These are phyloP conservation scores for Chondrostereum purpureum DNA, from an alignment of 1,284 basidiomycete species.

Conservation along the genomic window DNA sequence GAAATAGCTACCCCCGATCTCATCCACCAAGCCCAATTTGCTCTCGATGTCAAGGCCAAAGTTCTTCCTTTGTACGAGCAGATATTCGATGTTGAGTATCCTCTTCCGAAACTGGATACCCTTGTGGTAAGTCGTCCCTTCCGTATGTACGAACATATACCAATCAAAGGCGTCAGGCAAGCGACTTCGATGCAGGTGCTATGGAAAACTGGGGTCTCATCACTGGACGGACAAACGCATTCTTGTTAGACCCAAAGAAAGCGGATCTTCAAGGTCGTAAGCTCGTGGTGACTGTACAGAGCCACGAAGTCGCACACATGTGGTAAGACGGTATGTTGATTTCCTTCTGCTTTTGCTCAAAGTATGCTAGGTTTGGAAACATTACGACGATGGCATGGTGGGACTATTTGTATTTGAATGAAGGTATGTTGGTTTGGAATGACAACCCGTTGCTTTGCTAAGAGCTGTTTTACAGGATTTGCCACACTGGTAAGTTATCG, in stretches of 20 bases:
- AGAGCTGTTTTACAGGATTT: slow-evolving; percentile 62
- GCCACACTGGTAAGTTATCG: slow-evolving; percentile 60
- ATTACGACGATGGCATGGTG: slow-evolving; percentile 94
- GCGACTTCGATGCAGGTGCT: slow-evolving; percentile 87
- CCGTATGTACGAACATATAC: slow-evolving; percentile 6
- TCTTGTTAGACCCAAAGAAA: slow-evolving; percentile 77
- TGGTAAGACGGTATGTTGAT: slow-evolving; percentile 43
- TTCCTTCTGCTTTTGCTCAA: slow-evolving; percentile 7
- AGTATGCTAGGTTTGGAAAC: slow-evolving; percentile 86
- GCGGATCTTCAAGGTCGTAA: slow-evolving; percentile 77
- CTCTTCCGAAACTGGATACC: slow-evolving; percentile 79
- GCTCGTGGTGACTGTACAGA: slow-evolving; percentile 71
- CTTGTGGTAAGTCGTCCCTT: slow-evolving; percentile 47
- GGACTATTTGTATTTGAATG: slow-evolving; percentile 85
- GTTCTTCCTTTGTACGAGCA: slow-evolving; percentile 77
- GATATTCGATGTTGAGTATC: slow-evolving; percentile 74
- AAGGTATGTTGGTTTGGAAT: slow-evolving; percentile 36
- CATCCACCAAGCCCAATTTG: slow-evolving; percentile 78
- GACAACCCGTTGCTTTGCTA: slow-evolving; percentile 11
- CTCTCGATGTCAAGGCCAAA: slow-evolving; percentile 83
- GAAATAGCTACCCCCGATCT: slow-evolving; percentile 76
- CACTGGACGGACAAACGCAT: slow-evolving; percentile 81
- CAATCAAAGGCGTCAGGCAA: slow-evolving; percentile 37
- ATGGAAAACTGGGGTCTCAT: slow-evolving; percentile 98
- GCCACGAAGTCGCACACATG: slow-evolving; percentile 83